phyloP scores from a whole-genome alignment of 2,329 filamentous ascomycete species.

The Diaporthe eres region DNA sequence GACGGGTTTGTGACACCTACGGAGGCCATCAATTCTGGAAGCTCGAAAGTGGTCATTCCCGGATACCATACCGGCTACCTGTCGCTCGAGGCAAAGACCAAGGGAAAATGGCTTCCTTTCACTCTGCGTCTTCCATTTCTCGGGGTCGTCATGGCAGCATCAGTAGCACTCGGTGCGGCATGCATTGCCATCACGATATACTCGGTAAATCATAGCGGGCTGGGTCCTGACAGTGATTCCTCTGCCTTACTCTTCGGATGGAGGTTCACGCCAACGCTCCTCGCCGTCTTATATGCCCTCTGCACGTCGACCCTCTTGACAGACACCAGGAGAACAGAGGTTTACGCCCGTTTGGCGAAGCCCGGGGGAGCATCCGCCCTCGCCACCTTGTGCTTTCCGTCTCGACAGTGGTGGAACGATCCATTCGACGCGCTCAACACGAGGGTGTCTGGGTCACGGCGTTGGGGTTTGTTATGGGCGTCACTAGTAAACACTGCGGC shows the following conservation, averaged over 20 bases:
- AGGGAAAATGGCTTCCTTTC: neutral
- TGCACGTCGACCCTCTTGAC: neutral
- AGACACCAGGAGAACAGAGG: neutral
- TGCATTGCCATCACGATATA: neutral
- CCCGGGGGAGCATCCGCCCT: neutral
- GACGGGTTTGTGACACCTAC: neutral
- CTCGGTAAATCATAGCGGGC: neutral
- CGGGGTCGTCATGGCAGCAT: neutral
- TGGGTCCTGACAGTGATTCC: neutral
- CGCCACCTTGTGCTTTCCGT: neutral
- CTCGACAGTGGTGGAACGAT: neutral
- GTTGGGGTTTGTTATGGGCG: neutral
- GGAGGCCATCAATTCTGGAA: neutral
- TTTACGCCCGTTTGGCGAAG: neutral
- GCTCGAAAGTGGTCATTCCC: neutral
- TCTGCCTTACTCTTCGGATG: neutral
- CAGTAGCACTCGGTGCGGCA: neutral
- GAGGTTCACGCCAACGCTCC: neutral
- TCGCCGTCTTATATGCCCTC: slow-evolving; percentile 10
- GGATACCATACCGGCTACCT: neutral
- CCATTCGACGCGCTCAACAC: slow-evolving; percentile 3
- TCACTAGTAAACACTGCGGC: neutral
- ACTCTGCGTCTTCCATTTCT: neutral
- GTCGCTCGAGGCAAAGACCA: neutral
- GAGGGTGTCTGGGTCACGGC: neutral